Evolutionary conservation across 192 early-diverging fungal species (phyloP), one percentile per base, ranked within the genome.

Genomic region (Linderina pennispora): DNA sequence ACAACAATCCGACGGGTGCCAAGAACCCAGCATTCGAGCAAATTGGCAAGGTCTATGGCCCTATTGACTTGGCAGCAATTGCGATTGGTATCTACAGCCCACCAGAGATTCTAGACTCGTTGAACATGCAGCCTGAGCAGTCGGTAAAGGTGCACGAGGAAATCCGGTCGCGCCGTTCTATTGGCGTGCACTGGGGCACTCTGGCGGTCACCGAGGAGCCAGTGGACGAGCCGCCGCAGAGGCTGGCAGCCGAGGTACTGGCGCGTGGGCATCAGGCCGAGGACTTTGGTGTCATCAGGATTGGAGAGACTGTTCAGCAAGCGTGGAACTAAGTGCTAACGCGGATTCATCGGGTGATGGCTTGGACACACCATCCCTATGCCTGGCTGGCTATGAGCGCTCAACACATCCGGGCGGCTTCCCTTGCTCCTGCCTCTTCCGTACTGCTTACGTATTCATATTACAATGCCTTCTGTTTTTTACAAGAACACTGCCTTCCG

Each of bases 181-280:
- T 90, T 22, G 88, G 79, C 10, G 89, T 91, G 58, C 91, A 94
- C 53, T 91, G 89, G 89, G 88, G 88, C 10, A 88, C 87, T 10
- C 90, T 85, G 78, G 46, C 76, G 1, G 63, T 92, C 45, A 89
- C 86, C 8, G 70, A 73, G 38, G 90, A 90, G 52, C 69, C 74
- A 8, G 53, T 80, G 5, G 75, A 60, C 26, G 87, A 87, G 49
- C 90, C 90, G 18, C 86, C 85, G 0, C 36, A 58, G 15, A 67
- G 80, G 19, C 56, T 91, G 47, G 50, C 54, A n/a, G 61, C 38
- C n/a, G 84, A 57, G 6, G 51, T 87, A 77, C 50, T 48, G 26
- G 65, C 61, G 13, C 58, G 76, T 4, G 82, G 82, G 15, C 75
- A 79, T 36, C 26, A 47, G 3, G 45, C 53, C 1, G 49, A 56